Conservation (phyloP, 805 yeast species). For the Lipomyces orientalis region DNA sequence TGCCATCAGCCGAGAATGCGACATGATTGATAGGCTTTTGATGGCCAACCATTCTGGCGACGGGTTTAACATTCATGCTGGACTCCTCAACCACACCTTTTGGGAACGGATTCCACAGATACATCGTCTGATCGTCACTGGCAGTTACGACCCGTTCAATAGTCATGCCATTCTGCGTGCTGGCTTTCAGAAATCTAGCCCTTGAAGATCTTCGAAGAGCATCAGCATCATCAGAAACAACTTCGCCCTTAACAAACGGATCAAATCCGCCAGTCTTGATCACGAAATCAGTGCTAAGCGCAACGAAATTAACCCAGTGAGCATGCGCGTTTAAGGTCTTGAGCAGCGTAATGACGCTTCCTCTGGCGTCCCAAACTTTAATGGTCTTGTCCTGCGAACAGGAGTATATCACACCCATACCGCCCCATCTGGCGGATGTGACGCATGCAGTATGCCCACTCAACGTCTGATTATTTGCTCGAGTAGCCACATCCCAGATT, state of each 20-base stretch:
- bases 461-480: conserved; percentile 71
- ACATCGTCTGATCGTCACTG: conserved; percentile 97
- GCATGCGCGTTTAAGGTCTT: conserved; percentile 85
- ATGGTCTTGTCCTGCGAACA: conserved; percentile 95
- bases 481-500: conserved; percentile 82
- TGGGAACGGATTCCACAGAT: conserved; percentile 85
- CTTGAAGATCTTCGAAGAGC: conserved; percentile 63
- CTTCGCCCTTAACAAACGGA: conserved; percentile 47
- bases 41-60: conserved; percentile 95
- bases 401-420: conserved; percentile 79
- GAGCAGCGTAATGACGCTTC: conserved; percentile 15
- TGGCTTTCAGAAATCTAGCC: conserved; percentile 65
- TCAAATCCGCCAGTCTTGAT: conserved; percentile 88
- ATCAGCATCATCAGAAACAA: conserved; percentile 49
- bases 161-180: conserved; percentile 59
- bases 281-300: conserved; percentile 88
- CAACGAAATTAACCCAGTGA: conserved; percentile 96
- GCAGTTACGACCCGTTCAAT: conserved; percentile 90
- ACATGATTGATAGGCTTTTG: conserved; percentile 97
- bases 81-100: conserved; percentile 16
- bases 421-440: conserved; percentile 98
- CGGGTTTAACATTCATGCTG: conserved; percentile 70
- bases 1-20: conserved; percentile 93
- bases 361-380: conserved; percentile 77
- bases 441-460: conserved; percentile 89